Conservation (phyloP, 1,284 basidiomycete genomes). For the Trametes sp. region DNA sequence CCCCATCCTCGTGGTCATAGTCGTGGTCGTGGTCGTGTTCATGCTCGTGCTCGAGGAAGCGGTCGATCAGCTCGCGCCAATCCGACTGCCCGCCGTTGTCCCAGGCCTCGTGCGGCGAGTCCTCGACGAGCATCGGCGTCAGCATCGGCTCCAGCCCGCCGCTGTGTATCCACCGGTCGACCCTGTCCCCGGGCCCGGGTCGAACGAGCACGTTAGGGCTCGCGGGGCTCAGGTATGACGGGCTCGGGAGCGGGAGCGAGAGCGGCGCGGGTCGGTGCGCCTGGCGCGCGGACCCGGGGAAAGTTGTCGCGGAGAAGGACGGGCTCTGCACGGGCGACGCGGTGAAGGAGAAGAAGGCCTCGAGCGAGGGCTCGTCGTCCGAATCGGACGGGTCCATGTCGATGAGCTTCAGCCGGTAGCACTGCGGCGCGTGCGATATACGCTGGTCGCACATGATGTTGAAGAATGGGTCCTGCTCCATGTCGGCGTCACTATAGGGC, state of each 20-base stretch:
- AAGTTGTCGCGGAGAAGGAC: slow-evolving; percentile 21
- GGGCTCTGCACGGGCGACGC: slow-evolving; percentile 44
- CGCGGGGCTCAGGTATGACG: slow-evolving; percentile 22
- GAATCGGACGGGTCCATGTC: slow-evolving; percentile 25
- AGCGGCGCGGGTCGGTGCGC: slow-evolving; percentile 17
- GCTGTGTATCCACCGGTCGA: slow-evolving; percentile 28
- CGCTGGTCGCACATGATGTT: slow-evolving; percentile 15
- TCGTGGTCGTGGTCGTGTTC: not conserved
- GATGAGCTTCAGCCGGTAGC: slow-evolving; percentile 28
- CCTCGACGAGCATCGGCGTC: slow-evolving; percentile 28
- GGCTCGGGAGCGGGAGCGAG: slow-evolving; percentile 11
- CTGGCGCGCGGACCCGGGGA: slow-evolving; percentile 11
- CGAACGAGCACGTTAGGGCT: slow-evolving; percentile 25
- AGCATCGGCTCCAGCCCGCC: slow-evolving; percentile 27
- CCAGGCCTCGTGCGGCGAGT: slow-evolving; percentile 25
- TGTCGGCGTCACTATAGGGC: slow-evolving; percentile 25
- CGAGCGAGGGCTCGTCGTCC: slow-evolving; percentile 38
- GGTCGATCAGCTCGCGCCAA: slow-evolving; percentile 32
- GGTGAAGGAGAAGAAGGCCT: slow-evolving; percentile 54
- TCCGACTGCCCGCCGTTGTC: slow-evolving; percentile 26
- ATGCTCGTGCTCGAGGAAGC: slow-evolving; percentile 25
- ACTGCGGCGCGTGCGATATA: slow-evolving; percentile 18
- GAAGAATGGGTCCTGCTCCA: slow-evolving; percentile 29
- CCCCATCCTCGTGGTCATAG: slow-evolving; percentile 13
- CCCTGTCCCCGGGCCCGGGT: slow-evolving; percentile 23